Percentiles rank a stretch among this genome's conserved stretches.
phyloP scores from a whole-genome alignment of 371 early-diverging fungal genomes.

The Syncephalastrum racemosum region DNA sequence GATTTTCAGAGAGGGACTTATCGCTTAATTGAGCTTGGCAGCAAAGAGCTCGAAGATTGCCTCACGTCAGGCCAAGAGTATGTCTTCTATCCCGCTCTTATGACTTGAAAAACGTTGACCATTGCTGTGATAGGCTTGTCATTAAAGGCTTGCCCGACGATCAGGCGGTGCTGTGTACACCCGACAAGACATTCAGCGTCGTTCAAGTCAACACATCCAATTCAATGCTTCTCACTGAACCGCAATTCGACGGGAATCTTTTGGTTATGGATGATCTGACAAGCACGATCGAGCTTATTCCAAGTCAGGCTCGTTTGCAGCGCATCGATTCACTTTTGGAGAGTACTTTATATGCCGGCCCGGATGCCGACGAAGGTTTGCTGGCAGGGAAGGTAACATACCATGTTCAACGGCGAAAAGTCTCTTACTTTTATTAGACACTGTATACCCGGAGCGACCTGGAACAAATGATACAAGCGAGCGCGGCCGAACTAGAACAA shows the following conservation, averaged over 20 bases:
- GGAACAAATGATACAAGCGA: constrained; percentile 51
- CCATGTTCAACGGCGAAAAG: background rate
- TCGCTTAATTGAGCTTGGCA: no score
- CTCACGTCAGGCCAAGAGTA: no score
- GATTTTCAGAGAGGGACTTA: no score
- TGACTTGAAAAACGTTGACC: no score
- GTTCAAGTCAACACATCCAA: constrained; percentile 60
- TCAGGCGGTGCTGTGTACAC: constrained; percentile 60
- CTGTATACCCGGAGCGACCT: constrained; percentile 34
- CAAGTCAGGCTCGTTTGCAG: constrained; percentile 37
- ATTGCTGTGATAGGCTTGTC: constrained; percentile 20
- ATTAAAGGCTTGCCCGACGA: constrained; percentile 53
- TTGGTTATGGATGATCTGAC: constrained; percentile 39
- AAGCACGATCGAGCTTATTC: constrained; percentile 42
- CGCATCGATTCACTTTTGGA: constrained; percentile 37
- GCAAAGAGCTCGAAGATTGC: no score
- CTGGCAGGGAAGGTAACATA: constrained; percentile 20
- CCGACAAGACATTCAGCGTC: constrained; percentile 41
- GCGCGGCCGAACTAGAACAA: constrained; percentile 39
- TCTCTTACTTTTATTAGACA: constrained; percentile 5
- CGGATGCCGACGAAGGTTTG: constrained; percentile 24
- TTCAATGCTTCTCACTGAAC: constrained; percentile 30
- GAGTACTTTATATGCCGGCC: constrained; percentile 38
- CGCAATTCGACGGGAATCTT: constrained; percentile 3
- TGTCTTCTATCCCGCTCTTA: no score